Evolutionary conservation across 768 basidiomycete species (phyloP).

Genomic region (Tubosaeta sp.): DNA sequence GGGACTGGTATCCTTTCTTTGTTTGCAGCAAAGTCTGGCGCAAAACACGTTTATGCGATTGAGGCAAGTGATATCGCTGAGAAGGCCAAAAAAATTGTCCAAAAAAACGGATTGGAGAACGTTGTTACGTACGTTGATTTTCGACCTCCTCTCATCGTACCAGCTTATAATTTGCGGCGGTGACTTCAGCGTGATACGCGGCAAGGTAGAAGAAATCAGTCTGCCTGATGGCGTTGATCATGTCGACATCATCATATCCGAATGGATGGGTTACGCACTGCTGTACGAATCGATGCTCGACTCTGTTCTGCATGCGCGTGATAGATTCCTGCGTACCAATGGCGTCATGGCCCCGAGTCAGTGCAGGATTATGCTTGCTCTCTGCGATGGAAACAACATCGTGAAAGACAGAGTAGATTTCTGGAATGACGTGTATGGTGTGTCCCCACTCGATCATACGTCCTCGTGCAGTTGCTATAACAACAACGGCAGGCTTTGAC

Average conservation of each 20-base stretch:
- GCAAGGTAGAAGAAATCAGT: constrained; percentile 84
- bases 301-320: constrained; percentile 85
- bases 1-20: constrained; percentile 92
- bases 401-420: constrained; percentile 81
- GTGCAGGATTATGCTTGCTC: constrained; percentile 76
- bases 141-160: neutral
- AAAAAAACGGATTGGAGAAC: constrained; percentile 65
- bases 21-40: constrained; percentile 86
- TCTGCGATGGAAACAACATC: constrained; percentile 73
- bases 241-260: constrained; percentile 93
- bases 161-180: constrained; percentile 10
- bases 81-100: constrained; percentile 74
- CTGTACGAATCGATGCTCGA: constrained; percentile 98
- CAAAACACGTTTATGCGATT: constrained; percentile 85
- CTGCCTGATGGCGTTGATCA: constrained; percentile 68
- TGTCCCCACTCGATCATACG: constrained; percentile 12
- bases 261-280: constrained; percentile 95
- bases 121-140: constrained; percentile 55
- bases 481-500: constrained; percentile 70
- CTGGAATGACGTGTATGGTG: constrained; percentile 91
- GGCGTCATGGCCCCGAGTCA: constrained; percentile 91
- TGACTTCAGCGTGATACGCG: constrained; percentile 63
- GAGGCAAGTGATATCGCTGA: constrained; percentile 84
- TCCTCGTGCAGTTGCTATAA: neutral
- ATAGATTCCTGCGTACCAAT: constrained; percentile 69